Evolutionary conservation across 495 filamentous ascomycete species (phyloP), one percentile per base, ranked within the genome.

Genomic region (Podospora australis): DNA sequence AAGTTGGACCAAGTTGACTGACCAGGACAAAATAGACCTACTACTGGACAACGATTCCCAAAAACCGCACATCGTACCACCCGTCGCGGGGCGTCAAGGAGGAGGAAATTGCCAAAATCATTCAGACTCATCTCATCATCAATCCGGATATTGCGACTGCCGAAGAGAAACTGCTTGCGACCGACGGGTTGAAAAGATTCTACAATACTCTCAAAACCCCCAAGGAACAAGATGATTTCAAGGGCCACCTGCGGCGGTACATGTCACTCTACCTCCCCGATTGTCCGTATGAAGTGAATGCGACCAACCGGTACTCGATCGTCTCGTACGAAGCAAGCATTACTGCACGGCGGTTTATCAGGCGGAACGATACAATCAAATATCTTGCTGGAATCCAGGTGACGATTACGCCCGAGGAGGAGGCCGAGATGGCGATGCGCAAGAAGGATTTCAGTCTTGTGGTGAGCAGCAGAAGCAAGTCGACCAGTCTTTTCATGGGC

Each of bases 381-480:
- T 90, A 94, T 58, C 76, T 99, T 13, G 80, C 79, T 11, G 92
- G 92, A 3, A 91, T 90, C 28, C 82, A 95, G 53, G 88, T 96
- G 22, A 75, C 84, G 19, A 87, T 99, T 74, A 95, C 88, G 2
- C 79, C 82, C 14, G 85, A 91, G 58, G 90, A 99, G 60, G 90
- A 96, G 65, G 78, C 80, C 39, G 81, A 86, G 46, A 75, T 96
- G 48, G 82, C 85, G 35, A 60, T 81, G 49, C 83, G 80, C 20
- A 79, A 88, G 50, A 87, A 87, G 55, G 92, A 99, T 64, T 99
- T 99, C 65, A 95, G 88, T 62, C 88, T 99, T 42, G 89, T 99
- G 38, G 83, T 95, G 63, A 95, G 90, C 49, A 89, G 87, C 58
- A 78, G 92, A 26, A 89, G 90, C 56, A 92, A 92, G 60, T 82